phyloP scores from a whole-genome alignment of 2,329 filamentous ascomycete species.

The Aureobasidium sp. region DNA sequence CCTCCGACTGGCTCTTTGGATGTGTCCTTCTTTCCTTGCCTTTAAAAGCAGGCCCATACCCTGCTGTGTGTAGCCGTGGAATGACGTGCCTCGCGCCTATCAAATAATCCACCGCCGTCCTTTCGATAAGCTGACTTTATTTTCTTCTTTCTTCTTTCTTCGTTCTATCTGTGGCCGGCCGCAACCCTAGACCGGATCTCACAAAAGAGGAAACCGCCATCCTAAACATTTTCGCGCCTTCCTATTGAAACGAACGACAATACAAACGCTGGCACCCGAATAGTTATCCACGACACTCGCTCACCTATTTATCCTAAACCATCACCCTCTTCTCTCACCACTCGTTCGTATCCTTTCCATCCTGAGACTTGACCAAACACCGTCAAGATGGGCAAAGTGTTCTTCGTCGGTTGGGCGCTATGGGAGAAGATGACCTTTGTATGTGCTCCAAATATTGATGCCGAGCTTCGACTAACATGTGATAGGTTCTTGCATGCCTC shows the following conservation, averaged over 20 bases:
- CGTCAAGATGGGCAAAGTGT: constrained; percentile 17
- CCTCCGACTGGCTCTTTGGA: background rate
- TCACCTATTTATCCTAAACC: background rate
- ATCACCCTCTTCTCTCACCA: background rate
- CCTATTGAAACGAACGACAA: background rate
- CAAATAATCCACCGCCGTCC: background rate
- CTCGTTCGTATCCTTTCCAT: background rate
- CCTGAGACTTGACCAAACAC: background rate
- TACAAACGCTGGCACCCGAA: background rate
- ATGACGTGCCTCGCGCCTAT: constrained; percentile 3
- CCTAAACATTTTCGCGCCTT: background rate
- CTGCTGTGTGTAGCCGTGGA: constrained; percentile 10
- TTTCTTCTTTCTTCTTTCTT: background rate
- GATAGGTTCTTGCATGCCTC: constrained; percentile 60
- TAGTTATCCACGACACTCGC: background rate
- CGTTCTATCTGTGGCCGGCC: background rate
- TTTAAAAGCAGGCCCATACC: constrained; percentile 2
- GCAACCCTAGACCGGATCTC: background rate
- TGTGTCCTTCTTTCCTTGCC: background rate
- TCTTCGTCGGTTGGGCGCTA: constrained; percentile 55
- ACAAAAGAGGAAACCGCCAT: background rate
- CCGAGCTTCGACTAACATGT: background rate
- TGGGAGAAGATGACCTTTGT: constrained; percentile 92
- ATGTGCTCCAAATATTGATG: constrained; percentile 31
- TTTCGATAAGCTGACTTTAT: background rate